Evolutionary conservation across 202 grass and related monocot species (phyloP).

Genomic region (Carex arenaria): DNA sequence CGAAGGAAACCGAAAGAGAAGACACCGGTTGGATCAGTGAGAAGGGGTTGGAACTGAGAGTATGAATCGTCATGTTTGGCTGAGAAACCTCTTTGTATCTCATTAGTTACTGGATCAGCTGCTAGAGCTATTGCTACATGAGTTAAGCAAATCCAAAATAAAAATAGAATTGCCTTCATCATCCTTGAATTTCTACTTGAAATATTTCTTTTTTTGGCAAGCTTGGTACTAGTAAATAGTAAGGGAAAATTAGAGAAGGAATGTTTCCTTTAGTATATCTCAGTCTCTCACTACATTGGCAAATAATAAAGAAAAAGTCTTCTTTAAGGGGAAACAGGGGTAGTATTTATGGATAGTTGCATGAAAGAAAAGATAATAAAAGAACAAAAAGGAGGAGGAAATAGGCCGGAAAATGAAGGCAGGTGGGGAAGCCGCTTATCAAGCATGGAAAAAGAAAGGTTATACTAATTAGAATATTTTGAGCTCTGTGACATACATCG

Average conservation of each 20-base stretch:
- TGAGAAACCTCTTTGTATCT: constrained; percentile 63
- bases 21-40: constrained; percentile 53
- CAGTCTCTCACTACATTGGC: neutral
- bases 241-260: neutral
- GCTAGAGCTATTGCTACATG: constrained; percentile 10
- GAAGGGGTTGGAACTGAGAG: constrained; percentile 67
- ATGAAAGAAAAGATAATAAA: neutral
- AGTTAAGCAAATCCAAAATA: neutral
- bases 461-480: constrained; percentile 1
- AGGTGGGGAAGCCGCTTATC: neutral
- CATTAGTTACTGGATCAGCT: constrained; percentile 6
- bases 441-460: neutral
- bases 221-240: constrained; percentile 13
- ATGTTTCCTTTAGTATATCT: neutral
- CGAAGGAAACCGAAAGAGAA: constrained; percentile 84
- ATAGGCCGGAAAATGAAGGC: neutral
- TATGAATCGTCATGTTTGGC: constrained; percentile 42
- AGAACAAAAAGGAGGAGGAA: neutral
- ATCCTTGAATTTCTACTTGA: neutral
- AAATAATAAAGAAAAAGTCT: neutral
- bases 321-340: neutral
- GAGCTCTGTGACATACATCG: neutral
- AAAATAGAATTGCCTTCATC: constrained; percentile 1
- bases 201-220: neutral
- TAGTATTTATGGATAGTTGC: neutral